Evolutionary conservation across 1,139 yeast genomes (phyloP).

Genomic region (Taphrina populina): DNA sequence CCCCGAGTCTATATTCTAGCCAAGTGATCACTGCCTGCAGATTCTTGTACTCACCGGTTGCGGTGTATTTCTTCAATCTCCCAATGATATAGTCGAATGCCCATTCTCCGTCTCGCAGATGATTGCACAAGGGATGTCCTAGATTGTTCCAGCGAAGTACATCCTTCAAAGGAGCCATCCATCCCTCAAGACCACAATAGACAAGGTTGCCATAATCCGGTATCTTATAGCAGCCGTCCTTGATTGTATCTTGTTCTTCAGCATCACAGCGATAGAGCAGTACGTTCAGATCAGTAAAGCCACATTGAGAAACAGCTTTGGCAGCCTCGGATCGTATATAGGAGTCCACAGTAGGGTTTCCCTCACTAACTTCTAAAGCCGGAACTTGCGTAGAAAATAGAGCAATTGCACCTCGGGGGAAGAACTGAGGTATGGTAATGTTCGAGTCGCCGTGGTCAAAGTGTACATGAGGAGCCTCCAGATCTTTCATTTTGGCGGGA

Average conservation of each 20-base stretch:
- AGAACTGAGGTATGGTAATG: constrained; percentile 57
- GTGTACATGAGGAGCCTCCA: constrained; percentile 55
- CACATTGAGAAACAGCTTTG: constrained; percentile 63
- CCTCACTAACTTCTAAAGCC: neutral
- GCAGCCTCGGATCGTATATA: constrained; percentile 70
- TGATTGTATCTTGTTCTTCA: constrained; percentile 81
- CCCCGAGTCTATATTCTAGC: constrained; percentile 66
- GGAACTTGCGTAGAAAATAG: constrained; percentile 64
- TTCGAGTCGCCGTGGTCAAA: constrained; percentile 49
- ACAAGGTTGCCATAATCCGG: constrained; percentile 72
- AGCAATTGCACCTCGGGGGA: constrained; percentile 89
- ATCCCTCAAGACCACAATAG: constrained; percentile 92
- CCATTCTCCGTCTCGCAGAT: constrained; percentile 83
- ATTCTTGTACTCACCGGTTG: constrained; percentile 49
- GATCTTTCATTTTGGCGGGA: constrained; percentile 60
- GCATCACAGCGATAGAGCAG: constrained; percentile 74
- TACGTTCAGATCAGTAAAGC: constrained; percentile 70
- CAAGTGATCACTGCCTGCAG: constrained; percentile 61
- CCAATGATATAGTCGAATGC: constrained; percentile 73
- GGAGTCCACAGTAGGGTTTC: constrained; percentile 51
- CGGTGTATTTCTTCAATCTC: constrained; percentile 59
- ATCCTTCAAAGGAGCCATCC: constrained; percentile 68
- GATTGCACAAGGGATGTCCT: constrained; percentile 79
- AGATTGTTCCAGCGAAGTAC: constrained; percentile 70
- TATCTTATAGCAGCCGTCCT: constrained; percentile 67